Conservation (phyloP, 2,329 filamentous ascomycete genomes). For the Clathrospora elynae region DNA sequence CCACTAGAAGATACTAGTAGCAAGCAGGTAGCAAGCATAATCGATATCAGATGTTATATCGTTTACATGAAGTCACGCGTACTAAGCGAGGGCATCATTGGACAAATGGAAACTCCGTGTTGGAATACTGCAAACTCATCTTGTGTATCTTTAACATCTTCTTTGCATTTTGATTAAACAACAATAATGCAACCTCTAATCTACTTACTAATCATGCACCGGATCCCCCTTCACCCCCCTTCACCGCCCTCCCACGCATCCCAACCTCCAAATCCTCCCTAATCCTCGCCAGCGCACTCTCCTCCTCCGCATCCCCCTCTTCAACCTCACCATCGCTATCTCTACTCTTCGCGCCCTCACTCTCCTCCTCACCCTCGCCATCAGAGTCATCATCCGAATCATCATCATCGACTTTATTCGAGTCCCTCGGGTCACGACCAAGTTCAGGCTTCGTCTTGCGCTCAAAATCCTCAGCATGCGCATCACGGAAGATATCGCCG, state of each 20-base stretch:
- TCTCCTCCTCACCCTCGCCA: slow-evolving; percentile 33
- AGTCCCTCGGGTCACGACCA: slow-evolving; percentile 36
- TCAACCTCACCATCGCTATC: slow-evolving; percentile 6
- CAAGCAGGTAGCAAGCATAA: no score
- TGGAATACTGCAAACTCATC: no score
- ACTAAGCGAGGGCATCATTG: no score
- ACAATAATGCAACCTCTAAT: no score
- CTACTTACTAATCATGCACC: no score
- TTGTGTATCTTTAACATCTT: no score
- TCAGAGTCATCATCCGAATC: slow-evolving; percentile 28
- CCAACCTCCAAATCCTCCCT: slow-evolving; percentile 21
- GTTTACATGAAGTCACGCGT: no score
- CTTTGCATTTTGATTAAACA: no score
- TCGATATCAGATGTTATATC: no score
- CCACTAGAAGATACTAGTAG: no score
- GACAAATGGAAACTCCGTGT: no score
- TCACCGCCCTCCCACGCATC: slow-evolving; percentile 13
- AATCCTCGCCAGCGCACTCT: slow-evolving; percentile 20
- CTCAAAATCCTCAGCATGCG: slow-evolving; percentile 91
- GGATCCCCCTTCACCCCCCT: no score
- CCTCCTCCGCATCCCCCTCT: slow-evolving; percentile 14
- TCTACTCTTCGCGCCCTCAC: slow-evolving; percentile 17
- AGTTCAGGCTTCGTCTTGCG: slow-evolving; percentile 67
- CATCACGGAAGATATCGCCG: slow-evolving; percentile 74
- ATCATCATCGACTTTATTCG: slow-evolving; percentile 40